phyloP scores from a whole-genome alignment of 2,329 filamentous ascomycete genomes.

The Pochonia chlamydosporia region DNA sequence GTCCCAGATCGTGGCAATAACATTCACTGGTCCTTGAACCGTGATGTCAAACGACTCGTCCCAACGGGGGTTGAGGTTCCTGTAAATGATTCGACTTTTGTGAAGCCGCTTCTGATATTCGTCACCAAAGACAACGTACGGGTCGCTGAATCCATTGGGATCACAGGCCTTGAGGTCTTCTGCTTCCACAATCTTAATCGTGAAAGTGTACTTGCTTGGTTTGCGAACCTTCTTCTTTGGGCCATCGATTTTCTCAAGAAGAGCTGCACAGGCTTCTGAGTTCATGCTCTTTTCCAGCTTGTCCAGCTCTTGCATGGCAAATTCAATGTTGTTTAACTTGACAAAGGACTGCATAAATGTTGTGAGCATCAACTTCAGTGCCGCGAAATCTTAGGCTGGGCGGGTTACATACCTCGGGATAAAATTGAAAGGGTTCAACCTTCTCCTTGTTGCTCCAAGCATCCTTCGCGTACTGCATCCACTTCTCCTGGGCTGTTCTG shows the following conservation, averaged over 20 bases:
- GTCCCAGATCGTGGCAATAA: conserved; percentile 97
- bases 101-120: conserved; percentile 96
- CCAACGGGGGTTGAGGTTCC: conserved; percentile 90
- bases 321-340: conserved; percentile 97
- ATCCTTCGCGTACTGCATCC: conserved; percentile 89
- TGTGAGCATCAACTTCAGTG: conserved; percentile 21
- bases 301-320: conserved; percentile 86
- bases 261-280: conserved; percentile 80
- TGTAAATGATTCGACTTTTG: conserved; percentile 89
- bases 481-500: conserved; percentile 84
- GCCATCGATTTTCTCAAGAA: conserved; percentile 69
- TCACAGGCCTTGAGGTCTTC: conserved; percentile 99
- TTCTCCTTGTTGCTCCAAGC: conserved; percentile 89
- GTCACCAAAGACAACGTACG: conserved; percentile 93
- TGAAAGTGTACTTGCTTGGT: conserved; percentile 90
- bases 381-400: not conserved
- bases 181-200: conserved; percentile 96
- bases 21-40: conserved; percentile 82
- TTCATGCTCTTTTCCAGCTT: conserved; percentile 85
- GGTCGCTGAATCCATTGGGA: conserved; percentile 87
- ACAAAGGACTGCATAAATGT: conserved; percentile 74
- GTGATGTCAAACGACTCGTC: conserved; percentile 96
- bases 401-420: conserved; percentile 63
- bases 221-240: conserved; percentile 59
- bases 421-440: conserved; percentile 95